Percentiles rank a stretch among this genome's conserved stretches.
These are phyloP conservation scores for Colletotrichum aenigma DNA, from an alignment of 2,329 filamentous ascomycete species.

Conservation along the genomic window DNA sequence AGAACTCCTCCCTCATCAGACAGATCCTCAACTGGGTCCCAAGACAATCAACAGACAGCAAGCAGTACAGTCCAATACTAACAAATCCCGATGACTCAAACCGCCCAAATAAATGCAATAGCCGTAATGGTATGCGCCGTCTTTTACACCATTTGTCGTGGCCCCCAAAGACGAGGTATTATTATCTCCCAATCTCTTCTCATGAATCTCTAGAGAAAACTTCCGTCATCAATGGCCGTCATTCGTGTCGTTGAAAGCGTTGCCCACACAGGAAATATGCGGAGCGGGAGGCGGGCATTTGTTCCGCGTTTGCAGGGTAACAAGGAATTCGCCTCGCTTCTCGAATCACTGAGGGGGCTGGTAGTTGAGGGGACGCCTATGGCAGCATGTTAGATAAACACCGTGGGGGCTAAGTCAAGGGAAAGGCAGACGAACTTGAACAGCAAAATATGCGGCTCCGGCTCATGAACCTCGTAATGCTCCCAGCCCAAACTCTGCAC, in stretches of 20 bases:
- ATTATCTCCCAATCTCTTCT: slow-evolving; percentile 16
- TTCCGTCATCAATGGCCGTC: slow-evolving; percentile 25
- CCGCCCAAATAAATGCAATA: slow-evolving; percentile 21
- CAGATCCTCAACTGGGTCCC: slow-evolving; percentile 6
- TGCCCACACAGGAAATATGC: slow-evolving; percentile 4
- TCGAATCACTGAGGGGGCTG: slow-evolving; percentile 66
- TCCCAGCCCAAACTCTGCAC: slow-evolving; percentile 94
- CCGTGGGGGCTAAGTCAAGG: not conserved
- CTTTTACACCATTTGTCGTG: slow-evolving; percentile 13
- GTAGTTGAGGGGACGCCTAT: slow-evolving; percentile 83
- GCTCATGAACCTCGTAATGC: slow-evolving; percentile 98
- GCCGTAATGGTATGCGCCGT: slow-evolving; percentile 19
- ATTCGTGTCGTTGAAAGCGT: slow-evolving; percentile 19
- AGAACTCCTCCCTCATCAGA: not conserved
- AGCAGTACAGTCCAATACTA: slow-evolving; percentile 15
- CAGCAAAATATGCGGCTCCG: slow-evolving; percentile 95
- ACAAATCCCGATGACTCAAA: slow-evolving; percentile 17
- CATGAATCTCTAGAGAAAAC: slow-evolving; percentile 23
- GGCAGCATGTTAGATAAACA: not conserved
- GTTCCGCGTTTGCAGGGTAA: slow-evolving; percentile 15
- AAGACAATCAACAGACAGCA: slow-evolving; percentile 19
- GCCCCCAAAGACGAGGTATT: slow-evolving; percentile 17
- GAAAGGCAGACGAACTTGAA: slow-evolving; percentile 82
- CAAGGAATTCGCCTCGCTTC: slow-evolving; percentile 6
- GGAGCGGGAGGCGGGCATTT: slow-evolving; percentile 1